These are phyloP conservation scores for Antarctomyces pellizariae DNA, from an alignment of 495 filamentous ascomycete species.

Conservation along the genomic window DNA sequence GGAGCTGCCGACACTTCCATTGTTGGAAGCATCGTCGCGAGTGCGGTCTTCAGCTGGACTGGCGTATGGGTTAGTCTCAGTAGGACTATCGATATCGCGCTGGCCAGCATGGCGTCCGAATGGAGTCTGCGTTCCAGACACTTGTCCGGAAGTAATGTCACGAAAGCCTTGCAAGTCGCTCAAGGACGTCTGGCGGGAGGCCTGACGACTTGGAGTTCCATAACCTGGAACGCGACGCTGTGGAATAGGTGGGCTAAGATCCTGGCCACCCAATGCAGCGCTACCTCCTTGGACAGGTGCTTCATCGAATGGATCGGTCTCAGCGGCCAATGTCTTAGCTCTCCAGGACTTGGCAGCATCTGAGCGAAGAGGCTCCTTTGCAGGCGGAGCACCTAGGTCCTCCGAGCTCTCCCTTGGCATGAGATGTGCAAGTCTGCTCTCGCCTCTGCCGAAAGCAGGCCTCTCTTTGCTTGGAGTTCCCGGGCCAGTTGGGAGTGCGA, in stretches of 20 bases:
- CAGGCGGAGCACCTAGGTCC: slow-evolving; percentile 23
- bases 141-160: slow-evolving; percentile 29
- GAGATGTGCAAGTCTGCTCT: slow-evolving; percentile 65
- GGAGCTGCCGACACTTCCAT: slow-evolving; percentile 24
- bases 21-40: slow-evolving; percentile 37
- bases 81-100: slow-evolving; percentile 59
- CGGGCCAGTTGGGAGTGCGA: slow-evolving; percentile 29
- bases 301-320: slow-evolving; percentile 62
- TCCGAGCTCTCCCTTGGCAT: slow-evolving; percentile 59
- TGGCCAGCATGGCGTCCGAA: slow-evolving; percentile 27
- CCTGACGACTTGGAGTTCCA: slow-evolving; percentile 34
- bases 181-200: slow-evolving; percentile 53
- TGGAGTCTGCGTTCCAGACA: slow-evolving; percentile 31
- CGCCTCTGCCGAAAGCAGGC: slow-evolving; percentile 40
- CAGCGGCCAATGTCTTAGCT: slow-evolving; percentile 35
- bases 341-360: slow-evolving; percentile 20
- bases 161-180: slow-evolving; percentile 46
- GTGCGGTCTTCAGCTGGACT: slow-evolving; percentile 63
- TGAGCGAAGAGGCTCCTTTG: too few relatives aligned
- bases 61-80: slow-evolving; percentile 92
- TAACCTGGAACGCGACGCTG: slow-evolving; percentile 19
- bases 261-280: slow-evolving; percentile 59
- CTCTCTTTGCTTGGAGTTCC: slow-evolving; percentile 43
- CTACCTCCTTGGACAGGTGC: slow-evolving; percentile 44
- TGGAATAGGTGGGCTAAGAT: slow-evolving; percentile 31